These are phyloP conservation scores for Coemansia sp. DNA, from an alignment of 192 early-diverging fungal genomes.

Conservation along the genomic window DNA sequence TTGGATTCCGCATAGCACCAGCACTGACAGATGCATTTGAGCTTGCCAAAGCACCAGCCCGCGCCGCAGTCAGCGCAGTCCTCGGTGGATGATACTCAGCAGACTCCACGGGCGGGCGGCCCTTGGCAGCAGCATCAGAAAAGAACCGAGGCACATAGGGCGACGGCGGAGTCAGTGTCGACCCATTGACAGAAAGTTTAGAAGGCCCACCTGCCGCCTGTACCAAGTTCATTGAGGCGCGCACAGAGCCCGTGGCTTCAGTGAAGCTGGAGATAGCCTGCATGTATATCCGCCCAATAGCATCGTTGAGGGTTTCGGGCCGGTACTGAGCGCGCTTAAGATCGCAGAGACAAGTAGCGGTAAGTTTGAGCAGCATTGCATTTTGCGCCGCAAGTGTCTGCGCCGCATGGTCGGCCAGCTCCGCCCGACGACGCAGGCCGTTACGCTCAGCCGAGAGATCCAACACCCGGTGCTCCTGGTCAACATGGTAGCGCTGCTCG, in stretches of 20 bases:
- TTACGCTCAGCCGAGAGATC: conserved; percentile 50
- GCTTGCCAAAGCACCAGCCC: conserved; percentile 3
- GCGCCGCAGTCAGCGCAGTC: not conserved
- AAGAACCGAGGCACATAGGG: conserved; percentile 36
- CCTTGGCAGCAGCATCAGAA: conserved; percentile 5
- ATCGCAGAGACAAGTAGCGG: conserved; percentile 42
- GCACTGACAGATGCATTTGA: not conserved
- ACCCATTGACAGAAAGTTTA: conserved; percentile 37
- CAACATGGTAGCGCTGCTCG: conserved; percentile 55
- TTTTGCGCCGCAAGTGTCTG: conserved; percentile 32
- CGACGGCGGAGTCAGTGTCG: conserved; percentile 42
- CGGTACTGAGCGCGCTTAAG: conserved; percentile 31
- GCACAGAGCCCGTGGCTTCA: conserved; percentile 41
- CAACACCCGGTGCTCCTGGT: conserved; percentile 50
- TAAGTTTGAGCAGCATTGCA: conserved; percentile 37
- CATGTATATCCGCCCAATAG: conserved; percentile 52
- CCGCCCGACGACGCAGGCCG: conserved; percentile 40
- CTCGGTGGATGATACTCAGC: conserved; percentile 1
- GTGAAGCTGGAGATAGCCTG: conserved; percentile 50
- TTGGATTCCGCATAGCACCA: conserved; percentile 20
- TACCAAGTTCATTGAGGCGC: conserved; percentile 39
- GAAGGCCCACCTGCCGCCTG: conserved; percentile 36
- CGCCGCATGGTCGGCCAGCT: conserved; percentile 45
- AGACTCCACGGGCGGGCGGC: not conserved
- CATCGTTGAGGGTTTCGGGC: conserved; percentile 13